Evolutionary conservation across 805 yeast genomes (phyloP).

Genomic region (Metschnikowia bowlesiae): DNA sequence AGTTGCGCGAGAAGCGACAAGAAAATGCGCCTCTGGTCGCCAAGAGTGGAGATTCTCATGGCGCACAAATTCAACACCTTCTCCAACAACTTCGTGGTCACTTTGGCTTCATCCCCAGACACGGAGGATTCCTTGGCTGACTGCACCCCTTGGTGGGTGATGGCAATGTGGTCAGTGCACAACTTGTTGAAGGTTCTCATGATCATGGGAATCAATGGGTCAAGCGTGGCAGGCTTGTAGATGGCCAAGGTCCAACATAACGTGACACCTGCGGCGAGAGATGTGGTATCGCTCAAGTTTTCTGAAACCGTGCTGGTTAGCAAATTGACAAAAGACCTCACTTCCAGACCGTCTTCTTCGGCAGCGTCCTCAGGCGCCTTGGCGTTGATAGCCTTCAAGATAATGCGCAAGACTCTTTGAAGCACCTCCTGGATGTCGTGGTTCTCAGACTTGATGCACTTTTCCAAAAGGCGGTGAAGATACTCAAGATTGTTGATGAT

Average conservation of each 20-base stretch:
- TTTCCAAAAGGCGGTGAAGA: slow-evolving; percentile 71
- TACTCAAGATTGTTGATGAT: slow-evolving; percentile 64
- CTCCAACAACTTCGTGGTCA: slow-evolving; percentile 71
- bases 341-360: slow-evolving; percentile 58
- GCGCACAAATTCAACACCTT: slow-evolving; percentile 75
- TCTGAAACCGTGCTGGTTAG: slow-evolving; percentile 70
- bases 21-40: slow-evolving; percentile 90
- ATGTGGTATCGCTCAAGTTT: slow-evolving; percentile 68
- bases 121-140: slow-evolving; percentile 24
- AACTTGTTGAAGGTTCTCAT: slow-evolving; percentile 87
- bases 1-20: slow-evolving; percentile 81
- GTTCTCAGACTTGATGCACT: slow-evolving; percentile 75
- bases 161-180: slow-evolving; percentile 78
- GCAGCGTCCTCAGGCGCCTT: slow-evolving; percentile 34
- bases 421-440: slow-evolving; percentile 83
- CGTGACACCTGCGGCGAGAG: slow-evolving; percentile 84
- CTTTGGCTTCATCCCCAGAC: slow-evolving; percentile 69
- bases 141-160: slow-evolving; percentile 48
- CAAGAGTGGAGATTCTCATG: slow-evolving; percentile 76
- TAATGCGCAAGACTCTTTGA: slow-evolving; percentile 66
- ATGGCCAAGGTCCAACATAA: slow-evolving; percentile 76
- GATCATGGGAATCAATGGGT: slow-evolving; percentile 66
- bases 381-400: slow-evolving; percentile 60
- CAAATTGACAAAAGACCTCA: slow-evolving; percentile 55
- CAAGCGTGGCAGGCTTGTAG: slow-evolving; percentile 68